These are phyloP conservation scores for Ogataea pini DNA, from an alignment of 805 yeast species.

Conservation along the genomic window DNA sequence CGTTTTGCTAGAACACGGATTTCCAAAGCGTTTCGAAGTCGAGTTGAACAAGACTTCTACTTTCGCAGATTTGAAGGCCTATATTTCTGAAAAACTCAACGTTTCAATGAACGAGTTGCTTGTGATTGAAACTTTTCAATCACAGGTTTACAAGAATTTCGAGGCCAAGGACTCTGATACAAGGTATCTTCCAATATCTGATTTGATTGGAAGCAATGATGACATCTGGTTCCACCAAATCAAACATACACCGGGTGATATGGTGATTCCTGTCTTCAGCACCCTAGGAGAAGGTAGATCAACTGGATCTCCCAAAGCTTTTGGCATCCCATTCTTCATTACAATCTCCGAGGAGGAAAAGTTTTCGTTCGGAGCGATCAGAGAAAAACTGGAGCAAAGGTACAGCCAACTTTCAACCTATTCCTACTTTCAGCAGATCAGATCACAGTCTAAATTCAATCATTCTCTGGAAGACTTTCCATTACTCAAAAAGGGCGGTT, in stretches of 20 bases:
- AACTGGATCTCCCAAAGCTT: slow-evolving; percentile 44
- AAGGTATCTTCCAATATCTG: slow-evolving; percentile 68
- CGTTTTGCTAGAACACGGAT: slow-evolving; percentile 59
- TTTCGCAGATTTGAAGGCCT: slow-evolving; percentile 59
- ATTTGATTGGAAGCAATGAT: slow-evolving; percentile 63
- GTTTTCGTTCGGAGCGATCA: slow-evolving; percentile 56
- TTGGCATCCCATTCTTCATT: slow-evolving; percentile 79
- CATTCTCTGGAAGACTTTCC: slow-evolving; percentile 31
- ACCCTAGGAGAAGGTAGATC: slow-evolving; percentile 40
- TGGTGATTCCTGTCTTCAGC: slow-evolving; percentile 63
- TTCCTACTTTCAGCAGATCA: slow-evolving; percentile 34
- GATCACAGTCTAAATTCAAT: slow-evolving; percentile 19
- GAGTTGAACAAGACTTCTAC: slow-evolving; percentile 69
- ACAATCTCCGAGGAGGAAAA: slow-evolving; percentile 54
- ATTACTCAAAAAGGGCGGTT: slow-evolving; percentile 28
- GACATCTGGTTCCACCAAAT: slow-evolving; percentile 60
- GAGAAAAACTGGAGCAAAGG: slow-evolving; percentile 53
- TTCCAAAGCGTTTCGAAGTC: slow-evolving; percentile 59
- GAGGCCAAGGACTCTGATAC: slow-evolving; percentile 53
- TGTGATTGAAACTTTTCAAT: slow-evolving; percentile 64
- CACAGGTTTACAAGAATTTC: slow-evolving; percentile 68
- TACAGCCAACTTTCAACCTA: slow-evolving; percentile 51
- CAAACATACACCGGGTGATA: slow-evolving; percentile 45
- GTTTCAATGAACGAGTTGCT: slow-evolving; percentile 41
- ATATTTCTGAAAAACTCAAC: slow-evolving; percentile 52